Evolutionary conservation across 2,329 filamentous ascomycete species (phyloP).

Genomic region (Clarireedia paspali): DNA sequence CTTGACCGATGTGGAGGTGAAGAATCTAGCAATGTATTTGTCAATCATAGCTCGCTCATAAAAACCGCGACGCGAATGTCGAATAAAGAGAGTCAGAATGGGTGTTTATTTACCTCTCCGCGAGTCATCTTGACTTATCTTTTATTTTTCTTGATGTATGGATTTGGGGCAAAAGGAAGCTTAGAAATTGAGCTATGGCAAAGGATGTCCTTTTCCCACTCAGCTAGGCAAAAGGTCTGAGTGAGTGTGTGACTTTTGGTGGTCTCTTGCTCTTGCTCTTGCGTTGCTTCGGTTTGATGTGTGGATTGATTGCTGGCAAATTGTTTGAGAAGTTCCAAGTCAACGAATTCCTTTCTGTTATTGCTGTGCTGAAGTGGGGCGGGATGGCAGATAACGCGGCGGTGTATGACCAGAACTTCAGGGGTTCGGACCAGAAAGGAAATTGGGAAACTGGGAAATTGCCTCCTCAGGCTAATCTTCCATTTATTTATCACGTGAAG

Average conservation of each 20-base stretch:
- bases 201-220: background rate
- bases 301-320: background rate
- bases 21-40: slow-evolving; percentile 40
- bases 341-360: background rate
- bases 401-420: background rate
- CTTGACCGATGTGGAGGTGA: slow-evolving; percentile 62
- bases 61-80: slow-evolving; percentile 1
- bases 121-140: slow-evolving; percentile 15
- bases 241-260: background rate
- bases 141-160: background rate
- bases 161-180: background rate
- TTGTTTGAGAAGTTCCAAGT: background rate
- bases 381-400: background rate
- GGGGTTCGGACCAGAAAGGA: background rate
- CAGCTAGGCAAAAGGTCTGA: no score
- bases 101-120: slow-evolving; percentile 16
- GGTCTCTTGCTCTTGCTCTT: background rate
- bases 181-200: slow-evolving; percentile 4
- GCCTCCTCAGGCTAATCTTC: background rate
- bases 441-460: no score
- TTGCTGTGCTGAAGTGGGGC: background rate
- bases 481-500: no score
- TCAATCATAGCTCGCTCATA: background rate
- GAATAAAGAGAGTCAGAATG: background rate
- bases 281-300: background rate